Evolutionary conservation across 2,329 filamentous ascomycete species (phyloP), one percentile per base, ranked within the genome.

Genomic region (Calonectria pteridis): DNA sequence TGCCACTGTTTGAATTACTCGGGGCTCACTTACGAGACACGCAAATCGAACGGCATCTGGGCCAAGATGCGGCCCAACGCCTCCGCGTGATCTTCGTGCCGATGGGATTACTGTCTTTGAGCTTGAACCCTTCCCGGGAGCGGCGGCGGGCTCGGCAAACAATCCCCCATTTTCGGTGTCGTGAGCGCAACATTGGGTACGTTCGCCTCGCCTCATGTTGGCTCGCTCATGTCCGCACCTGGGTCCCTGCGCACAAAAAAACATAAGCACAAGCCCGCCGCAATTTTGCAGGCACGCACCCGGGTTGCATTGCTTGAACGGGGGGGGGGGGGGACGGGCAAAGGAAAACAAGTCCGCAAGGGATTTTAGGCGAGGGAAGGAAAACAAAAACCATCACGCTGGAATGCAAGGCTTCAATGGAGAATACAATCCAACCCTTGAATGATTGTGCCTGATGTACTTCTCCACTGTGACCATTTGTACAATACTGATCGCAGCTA

Each of bases 181-280:
- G 40, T 49, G 50, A 49, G 29, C 33, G 13, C 18, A 31, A 28
- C 20, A 14, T n/a, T 58, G 28, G 55, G 37, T 26, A 13, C 65
- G 23, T 26, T 62, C 33, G 55, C 23, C 55, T 62, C 28, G 40
- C 65, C 29, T 64, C 59, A 64, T 37, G 20, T 31, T 49, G 20
- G 26, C 37, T 59, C 65, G 65, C 37, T 59, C 65, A 64, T 64
- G 59, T 64, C 59, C 49, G 64, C 64, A 53, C n/a, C 64, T 10
- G 11, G 31, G 18, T n/a, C 64, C 51, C 23, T 67, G 65, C 65
- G 28, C 65, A 23, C 51, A 16, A 18, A 40, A 11, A 40, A 46
- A 18, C 65, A 46, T n/a, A 46, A 46, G 28, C 65, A 23, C 51
- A 16, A 20, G 20, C 23, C 23, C 23, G 33, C 23, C 23, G 33